Conservation (phyloP, 1,139 yeast species). For the Geotrichum restrictum region DNA sequence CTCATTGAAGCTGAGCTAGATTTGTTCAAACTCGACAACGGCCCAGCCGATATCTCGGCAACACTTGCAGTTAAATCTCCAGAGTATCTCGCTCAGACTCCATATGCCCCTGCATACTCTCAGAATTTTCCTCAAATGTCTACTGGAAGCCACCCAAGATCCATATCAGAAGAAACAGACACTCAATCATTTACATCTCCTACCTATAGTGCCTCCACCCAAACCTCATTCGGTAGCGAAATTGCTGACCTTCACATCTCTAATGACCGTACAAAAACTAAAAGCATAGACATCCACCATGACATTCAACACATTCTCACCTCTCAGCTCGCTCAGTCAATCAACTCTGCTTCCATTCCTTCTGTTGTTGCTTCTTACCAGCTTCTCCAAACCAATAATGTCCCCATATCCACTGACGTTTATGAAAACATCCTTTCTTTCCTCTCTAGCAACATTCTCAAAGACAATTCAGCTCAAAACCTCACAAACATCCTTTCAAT, state of each 20-base stretch:
- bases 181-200: not conserved
- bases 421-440: conserved; percentile 3
- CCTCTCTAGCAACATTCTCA: conserved; percentile 8
- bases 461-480: conserved; percentile 4
- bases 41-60: not conserved
- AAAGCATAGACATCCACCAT: not conserved
- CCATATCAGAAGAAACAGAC: not conserved
- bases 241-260: not conserved
- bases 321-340: conserved; percentile 5
- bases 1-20: conserved; percentile 11
- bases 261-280: not conserved
- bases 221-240: not conserved
- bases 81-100: not conserved
- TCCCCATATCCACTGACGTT: not conserved
- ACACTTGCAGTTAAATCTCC: no score
- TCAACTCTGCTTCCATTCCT: conserved; percentile 5
- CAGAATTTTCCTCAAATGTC: not conserved
- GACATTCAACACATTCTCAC: not conserved
- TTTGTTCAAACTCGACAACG: not conserved
- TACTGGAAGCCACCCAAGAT: no score
- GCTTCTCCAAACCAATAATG: conserved; percentile 6
- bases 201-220: conserved; percentile 5
- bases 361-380: conserved; percentile 14
- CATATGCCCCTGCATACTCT: not conserved
- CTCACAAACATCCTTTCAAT: conserved; percentile 10